phyloP scores from a whole-genome alignment of 345 rosid species.

The Sonneratia caseolaris region DNA sequence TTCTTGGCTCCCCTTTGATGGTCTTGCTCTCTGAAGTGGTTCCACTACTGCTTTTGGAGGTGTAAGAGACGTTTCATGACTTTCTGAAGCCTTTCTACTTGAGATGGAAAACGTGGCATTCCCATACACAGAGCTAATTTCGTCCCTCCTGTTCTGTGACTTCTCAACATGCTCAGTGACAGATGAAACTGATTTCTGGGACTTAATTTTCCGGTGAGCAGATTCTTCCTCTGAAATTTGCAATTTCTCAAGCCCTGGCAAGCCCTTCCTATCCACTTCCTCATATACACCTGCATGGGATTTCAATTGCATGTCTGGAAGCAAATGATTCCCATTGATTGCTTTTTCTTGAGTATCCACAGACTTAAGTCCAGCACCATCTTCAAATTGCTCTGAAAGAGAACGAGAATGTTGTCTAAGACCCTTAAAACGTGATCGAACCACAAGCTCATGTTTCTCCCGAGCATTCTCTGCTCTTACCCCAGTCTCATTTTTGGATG shows the following conservation, averaged over 20 bases:
- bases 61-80: slow-evolving; percentile 29
- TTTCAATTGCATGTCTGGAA: slow-evolving; percentile 24
- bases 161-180: slow-evolving; percentile 53
- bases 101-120: slow-evolving; percentile 28
- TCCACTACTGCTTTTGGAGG: slow-evolving; percentile 24
- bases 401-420: slow-evolving; percentile 43
- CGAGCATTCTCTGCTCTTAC: slow-evolving; percentile 25
- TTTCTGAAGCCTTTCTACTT: slow-evolving; percentile 30
- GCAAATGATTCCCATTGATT: slow-evolving; percentile 21
- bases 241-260: slow-evolving; percentile 26
- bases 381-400: slow-evolving; percentile 49
- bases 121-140: slow-evolving; percentile 26
- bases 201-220: slow-evolving; percentile 39
- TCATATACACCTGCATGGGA: slow-evolving; percentile 31
- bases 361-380: slow-evolving; percentile 26
- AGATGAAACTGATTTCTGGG: slow-evolving; percentile 32
- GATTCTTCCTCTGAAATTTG: slow-evolving; percentile 34
- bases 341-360: slow-evolving; percentile 35
- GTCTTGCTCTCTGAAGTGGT: slow-evolving; percentile 66
- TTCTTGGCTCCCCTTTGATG: slow-evolving; percentile 81
- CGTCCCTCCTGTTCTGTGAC: slow-evolving; percentile 39
- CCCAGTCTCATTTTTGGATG: slow-evolving; percentile 23
- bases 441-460: slow-evolving; percentile 19
- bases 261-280: slow-evolving; percentile 33
- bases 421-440: slow-evolving; percentile 27